phyloP scores from a whole-genome alignment of 352 stramenopile species.

The Aphanomyces euteiches region DNA sequence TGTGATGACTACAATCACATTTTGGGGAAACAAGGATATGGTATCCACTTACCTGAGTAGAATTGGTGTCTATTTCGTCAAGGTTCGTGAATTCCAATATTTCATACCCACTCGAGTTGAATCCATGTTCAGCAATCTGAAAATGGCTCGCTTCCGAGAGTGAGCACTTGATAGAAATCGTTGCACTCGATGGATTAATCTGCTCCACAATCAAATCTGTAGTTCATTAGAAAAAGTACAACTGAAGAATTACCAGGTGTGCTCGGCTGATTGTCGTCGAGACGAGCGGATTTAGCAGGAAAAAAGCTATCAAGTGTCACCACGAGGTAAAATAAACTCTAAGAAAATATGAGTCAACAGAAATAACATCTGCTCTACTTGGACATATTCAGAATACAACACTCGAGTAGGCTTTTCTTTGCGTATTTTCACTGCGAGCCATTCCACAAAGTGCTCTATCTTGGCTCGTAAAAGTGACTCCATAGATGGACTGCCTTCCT shows the following conservation, averaged over 20 bases:
- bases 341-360: not conserved
- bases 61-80: not conserved
- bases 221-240: not conserved
- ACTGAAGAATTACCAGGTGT: constrained; percentile 1
- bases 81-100: constrained; percentile 10
- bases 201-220: constrained; percentile 16
- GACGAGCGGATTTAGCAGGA: not conserved
- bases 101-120: not conserved
- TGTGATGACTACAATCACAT: too few species aligned
- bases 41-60: not conserved
- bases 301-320: constrained; percentile 9
- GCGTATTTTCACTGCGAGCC: constrained; percentile 21
- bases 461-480: not conserved
- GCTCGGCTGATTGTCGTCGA: not conserved
- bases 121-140: not conserved
- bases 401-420: constrained; percentile 15
- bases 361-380: not conserved
- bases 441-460: constrained; percentile 17
- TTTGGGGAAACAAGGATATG: not conserved
- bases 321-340: constrained; percentile 12
- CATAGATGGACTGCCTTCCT: not conserved
- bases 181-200: constrained; percentile 3
- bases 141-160: not conserved
- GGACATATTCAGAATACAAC: constrained; percentile 6
- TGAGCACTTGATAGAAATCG: not conserved